Percentiles rank a stretch among this genome's conserved stretches.
phyloP scores from a whole-genome alignment of 2,329 filamentous ascomycete species.

The Diaporthe sp. region DNA sequence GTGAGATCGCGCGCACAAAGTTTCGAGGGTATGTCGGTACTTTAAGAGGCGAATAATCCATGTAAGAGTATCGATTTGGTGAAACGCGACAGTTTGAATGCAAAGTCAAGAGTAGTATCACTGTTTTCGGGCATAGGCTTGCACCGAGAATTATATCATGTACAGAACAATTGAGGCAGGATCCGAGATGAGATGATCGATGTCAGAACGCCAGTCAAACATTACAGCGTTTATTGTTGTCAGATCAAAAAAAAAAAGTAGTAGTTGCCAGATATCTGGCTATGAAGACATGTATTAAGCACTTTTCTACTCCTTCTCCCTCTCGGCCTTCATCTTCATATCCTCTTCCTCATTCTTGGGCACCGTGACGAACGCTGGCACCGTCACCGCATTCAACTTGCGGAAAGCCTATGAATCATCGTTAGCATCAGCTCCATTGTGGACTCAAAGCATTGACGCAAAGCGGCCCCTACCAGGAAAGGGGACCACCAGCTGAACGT shows the following conservation, averaged over 20 bases:
- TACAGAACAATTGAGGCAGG: too few species aligned
- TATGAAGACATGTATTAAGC: too few species aligned
- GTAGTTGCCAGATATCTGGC: not conserved
- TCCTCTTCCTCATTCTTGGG: constrained; percentile 54
- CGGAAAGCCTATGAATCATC: constrained; percentile 48
- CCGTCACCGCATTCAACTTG: constrained; percentile 53
- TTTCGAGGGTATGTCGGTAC: too few species aligned
- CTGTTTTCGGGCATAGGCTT: too few species aligned
- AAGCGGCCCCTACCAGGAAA: constrained; percentile 15
- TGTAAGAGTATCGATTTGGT: too few species aligned
- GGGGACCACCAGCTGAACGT: constrained; percentile 18
- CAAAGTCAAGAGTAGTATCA: too few species aligned
- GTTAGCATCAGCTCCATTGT: constrained; percentile 32
- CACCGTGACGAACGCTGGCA: constrained; percentile 51
- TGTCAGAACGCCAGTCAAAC: too few species aligned
- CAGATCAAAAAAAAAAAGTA: not conserved
- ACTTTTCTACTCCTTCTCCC: constrained; percentile 44
- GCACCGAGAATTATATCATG: too few species aligned
- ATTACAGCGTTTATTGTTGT: not conserved
- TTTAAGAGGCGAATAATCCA: too few species aligned
- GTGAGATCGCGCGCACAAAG: too few species aligned
- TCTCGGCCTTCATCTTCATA: constrained; percentile 48
- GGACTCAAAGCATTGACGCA: not conserved
- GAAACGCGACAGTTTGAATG: too few species aligned
- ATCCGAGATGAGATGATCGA: too few species aligned